phyloP scores from a whole-genome alignment of 257 asterid species.

The Fraxinus excelsior region DNA sequence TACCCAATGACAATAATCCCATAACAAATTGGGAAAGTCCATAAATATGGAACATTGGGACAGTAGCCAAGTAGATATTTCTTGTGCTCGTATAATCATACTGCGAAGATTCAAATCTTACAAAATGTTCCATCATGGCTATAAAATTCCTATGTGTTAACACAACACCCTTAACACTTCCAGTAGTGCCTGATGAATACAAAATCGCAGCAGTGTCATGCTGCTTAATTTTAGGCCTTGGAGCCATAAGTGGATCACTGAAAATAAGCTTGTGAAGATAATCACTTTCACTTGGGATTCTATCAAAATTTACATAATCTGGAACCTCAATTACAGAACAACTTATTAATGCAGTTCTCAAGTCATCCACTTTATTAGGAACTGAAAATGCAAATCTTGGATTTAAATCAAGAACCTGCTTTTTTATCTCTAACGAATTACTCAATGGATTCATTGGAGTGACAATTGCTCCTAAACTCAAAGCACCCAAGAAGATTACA shows the following conservation, averaged over 20 bases:
- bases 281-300: slow-evolving; percentile 26
- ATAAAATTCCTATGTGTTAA: slow-evolving; percentile 71
- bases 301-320: slow-evolving; percentile 27
- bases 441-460: slow-evolving; percentile 73
- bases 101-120: slow-evolving; percentile 65
- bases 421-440: slow-evolving; percentile 57
- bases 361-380: slow-evolving; percentile 38
- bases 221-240: slow-evolving; percentile 53
- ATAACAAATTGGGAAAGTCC: slow-evolving; percentile 67
- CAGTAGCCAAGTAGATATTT: slow-evolving; percentile 58
- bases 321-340: slow-evolving; percentile 62
- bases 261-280: slow-evolving; percentile 46
- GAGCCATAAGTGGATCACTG: slow-evolving; percentile 58
- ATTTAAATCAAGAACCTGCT: slow-evolving; percentile 52
- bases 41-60: slow-evolving; percentile 81
- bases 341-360: slow-evolving; percentile 37
- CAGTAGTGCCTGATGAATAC: slow-evolving; percentile 84
- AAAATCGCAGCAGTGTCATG: slow-evolving; percentile 70
- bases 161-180: slow-evolving; percentile 65
- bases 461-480: slow-evolving; percentile 64
- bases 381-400: slow-evolving; percentile 50
- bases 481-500: slow-evolving; percentile 55
- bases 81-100: slow-evolving; percentile 44
- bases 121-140: slow-evolving; percentile 61
- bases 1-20: slow-evolving; percentile 75